Evolutionary conservation across 768 basidiomycete genomes (phyloP).

Genomic region (Suillus americanus): DNA sequence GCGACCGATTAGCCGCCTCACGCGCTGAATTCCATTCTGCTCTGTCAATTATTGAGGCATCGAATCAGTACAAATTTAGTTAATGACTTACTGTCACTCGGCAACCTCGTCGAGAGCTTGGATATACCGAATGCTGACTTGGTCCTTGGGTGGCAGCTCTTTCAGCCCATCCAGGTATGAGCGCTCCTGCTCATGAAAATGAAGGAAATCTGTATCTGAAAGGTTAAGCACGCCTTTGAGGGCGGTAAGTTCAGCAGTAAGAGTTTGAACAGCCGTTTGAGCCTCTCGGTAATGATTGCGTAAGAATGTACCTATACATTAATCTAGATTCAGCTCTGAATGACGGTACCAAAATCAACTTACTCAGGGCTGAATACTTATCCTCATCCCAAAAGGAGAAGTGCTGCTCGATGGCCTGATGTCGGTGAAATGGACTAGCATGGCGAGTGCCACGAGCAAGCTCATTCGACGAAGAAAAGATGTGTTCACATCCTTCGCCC

Average conservation of each 20-base stretch:
- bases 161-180: not conserved
- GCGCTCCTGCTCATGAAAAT: slow-evolving; percentile 5
- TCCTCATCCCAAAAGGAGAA: no score
- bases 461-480: no score
- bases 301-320: slow-evolving; percentile 19
- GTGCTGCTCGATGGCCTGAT: no score
- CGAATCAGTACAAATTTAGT: not conserved
- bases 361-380: no score
- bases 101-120: slow-evolving; percentile 4
- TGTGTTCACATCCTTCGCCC: no score
- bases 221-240: not conserved
- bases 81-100: not conserved
- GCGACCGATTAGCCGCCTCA: not conserved
- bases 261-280: not conserved
- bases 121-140: slow-evolving; percentile 3
- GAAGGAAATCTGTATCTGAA: slow-evolving; percentile 4
- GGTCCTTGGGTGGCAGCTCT: not conserved
- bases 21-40: not conserved
- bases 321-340: not conserved
- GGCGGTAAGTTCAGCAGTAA: slow-evolving; percentile 1
- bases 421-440: no score
- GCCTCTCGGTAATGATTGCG: slow-evolving; percentile 8
- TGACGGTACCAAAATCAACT: no score
- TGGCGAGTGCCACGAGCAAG: no score
- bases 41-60: not conserved